Conservation (phyloP, 2,329 filamentous ascomycete genomes). For the Scedosporium minutisporum region DNA sequence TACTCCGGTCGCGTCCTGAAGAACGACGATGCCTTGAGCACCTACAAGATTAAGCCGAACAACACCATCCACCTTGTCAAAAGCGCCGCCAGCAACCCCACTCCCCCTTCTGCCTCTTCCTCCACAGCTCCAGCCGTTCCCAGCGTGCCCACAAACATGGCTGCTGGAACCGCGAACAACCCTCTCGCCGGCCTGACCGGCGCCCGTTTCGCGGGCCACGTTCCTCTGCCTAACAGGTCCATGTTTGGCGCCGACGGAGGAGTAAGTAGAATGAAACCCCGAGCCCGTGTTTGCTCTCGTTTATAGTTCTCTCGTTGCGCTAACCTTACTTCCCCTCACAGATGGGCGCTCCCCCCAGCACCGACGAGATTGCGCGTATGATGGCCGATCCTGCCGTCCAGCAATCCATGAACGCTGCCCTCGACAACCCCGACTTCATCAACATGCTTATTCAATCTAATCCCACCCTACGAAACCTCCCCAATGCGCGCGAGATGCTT, state of each 20-base stretch:
- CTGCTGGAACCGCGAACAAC: slow-evolving; percentile 76
- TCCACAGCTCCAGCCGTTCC: slow-evolving; percentile 31
- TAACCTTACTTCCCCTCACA: slow-evolving; percentile 23
- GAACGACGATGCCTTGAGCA: slow-evolving; percentile 74
- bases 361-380: slow-evolving; percentile 75
- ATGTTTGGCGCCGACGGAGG: slow-evolving; percentile 92
- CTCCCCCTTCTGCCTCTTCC: slow-evolving; percentile 30
- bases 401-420: slow-evolving; percentile 83
- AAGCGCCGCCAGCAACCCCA: slow-evolving; percentile 78
- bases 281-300: no score
- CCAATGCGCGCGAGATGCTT: slow-evolving; percentile 73
- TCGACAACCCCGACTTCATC: slow-evolving; percentile 89
- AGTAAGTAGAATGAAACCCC: slow-evolving; percentile 44
- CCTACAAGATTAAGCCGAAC: slow-evolving; percentile 91
- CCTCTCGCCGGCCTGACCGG: slow-evolving; percentile 84
- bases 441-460: slow-evolving; percentile 93
- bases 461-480: slow-evolving; percentile 67
- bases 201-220: slow-evolving; percentile 85
- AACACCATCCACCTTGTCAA: slow-evolving; percentile 97
- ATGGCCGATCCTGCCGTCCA: slow-evolving; percentile 81
- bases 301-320: neutral
- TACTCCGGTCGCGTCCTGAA: slow-evolving; percentile 97
- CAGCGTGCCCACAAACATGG: slow-evolving; percentile 62
- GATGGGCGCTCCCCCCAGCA: slow-evolving; percentile 82
- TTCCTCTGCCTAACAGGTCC: slow-evolving; percentile 75